These are phyloP conservation scores for Stygiomarasmius scandens DNA, from an alignment of 1,284 basidiomycete species.

Conservation along the genomic window DNA sequence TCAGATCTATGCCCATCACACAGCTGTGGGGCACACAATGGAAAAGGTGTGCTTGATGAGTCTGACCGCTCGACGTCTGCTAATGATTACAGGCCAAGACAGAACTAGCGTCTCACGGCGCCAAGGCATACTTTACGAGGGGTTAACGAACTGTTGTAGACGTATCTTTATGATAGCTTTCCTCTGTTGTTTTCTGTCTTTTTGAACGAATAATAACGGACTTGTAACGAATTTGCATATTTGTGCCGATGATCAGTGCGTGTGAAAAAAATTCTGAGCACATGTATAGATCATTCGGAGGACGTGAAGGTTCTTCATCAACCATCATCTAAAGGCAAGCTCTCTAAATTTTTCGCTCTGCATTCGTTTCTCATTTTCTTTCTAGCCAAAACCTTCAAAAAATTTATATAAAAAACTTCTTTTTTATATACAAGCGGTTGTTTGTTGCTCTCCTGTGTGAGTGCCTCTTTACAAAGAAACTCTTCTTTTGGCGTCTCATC, in stretches of 20 bases:
- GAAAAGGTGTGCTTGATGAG: constrained; percentile 61
- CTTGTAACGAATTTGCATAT: too few species aligned
- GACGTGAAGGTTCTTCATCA: constrained; percentile 33
- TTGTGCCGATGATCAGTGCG: not conserved
- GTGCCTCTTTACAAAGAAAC: constrained; percentile 26
- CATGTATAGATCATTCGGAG: not conserved
- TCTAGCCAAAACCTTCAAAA: constrained; percentile 51
- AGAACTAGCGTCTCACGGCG: constrained; percentile 84
- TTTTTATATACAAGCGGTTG: constrained; percentile 66
- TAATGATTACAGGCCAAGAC: constrained; percentile 69
- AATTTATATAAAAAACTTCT: constrained; percentile 62
- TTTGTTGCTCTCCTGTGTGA: constrained; percentile 72
- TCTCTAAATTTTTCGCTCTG: constrained; percentile 3
- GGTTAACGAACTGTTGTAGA: constrained; percentile 44
- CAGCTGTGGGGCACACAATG: constrained; percentile 80
- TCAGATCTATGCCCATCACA: constrained; percentile 86
- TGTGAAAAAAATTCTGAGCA: constrained; percentile 1
- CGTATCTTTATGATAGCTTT: not conserved
- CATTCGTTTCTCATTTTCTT: constrained; percentile 16
- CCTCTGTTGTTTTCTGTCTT: not conserved
- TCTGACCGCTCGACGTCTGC: constrained; percentile 1
- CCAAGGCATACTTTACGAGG: constrained; percentile 85
- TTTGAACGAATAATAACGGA: constrained; percentile 1
- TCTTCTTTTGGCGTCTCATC: constrained; percentile 23
- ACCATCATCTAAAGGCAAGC: constrained; percentile 45